Conservation (phyloP, 2,329 filamentous ascomycete species). For the Nemania sp. region DNA sequence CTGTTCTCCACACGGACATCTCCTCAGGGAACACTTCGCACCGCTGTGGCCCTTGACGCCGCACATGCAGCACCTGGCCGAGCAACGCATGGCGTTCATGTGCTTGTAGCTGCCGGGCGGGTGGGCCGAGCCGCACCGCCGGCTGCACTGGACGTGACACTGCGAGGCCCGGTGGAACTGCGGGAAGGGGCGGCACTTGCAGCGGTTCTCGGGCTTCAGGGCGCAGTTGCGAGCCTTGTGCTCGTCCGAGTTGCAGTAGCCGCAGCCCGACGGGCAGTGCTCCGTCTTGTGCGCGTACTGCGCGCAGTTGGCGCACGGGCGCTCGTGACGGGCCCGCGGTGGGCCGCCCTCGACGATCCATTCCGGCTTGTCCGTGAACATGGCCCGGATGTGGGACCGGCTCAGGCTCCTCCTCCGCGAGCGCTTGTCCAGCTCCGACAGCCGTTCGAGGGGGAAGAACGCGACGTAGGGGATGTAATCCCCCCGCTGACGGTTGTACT, state of each 20-base stretch:
- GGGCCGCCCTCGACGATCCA: constrained; percentile 16
- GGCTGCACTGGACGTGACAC: constrained; percentile 43
- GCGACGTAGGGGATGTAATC: constrained; percentile 7
- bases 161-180: constrained; percentile 41
- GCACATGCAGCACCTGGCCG: constrained; percentile 48
- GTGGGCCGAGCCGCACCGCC: constrained; percentile 37
- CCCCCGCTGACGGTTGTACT: background rate
- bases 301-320: constrained; percentile 41
- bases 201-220: constrained; percentile 41
- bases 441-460: constrained; percentile 35
- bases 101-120: constrained; percentile 37
- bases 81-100: constrained; percentile 45
- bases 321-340: background rate
- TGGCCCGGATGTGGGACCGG: constrained; percentile 42
- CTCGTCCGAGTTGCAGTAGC: constrained; percentile 41
- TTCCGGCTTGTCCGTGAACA: constrained; percentile 41
- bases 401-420: constrained; percentile 44
- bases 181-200: constrained; percentile 47
- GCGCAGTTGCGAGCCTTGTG: constrained; percentile 41
- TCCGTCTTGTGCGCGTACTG: constrained; percentile 33
- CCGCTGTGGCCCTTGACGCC: constrained; percentile 45
- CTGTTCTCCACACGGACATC: constrained; percentile 43
- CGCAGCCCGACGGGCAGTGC: constrained; percentile 39
- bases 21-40: constrained; percentile 41
- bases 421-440: constrained; percentile 41